phyloP scores from a whole-genome alignment of 495 filamentous ascomycete species.

The Penicillium bovifimosum region DNA sequence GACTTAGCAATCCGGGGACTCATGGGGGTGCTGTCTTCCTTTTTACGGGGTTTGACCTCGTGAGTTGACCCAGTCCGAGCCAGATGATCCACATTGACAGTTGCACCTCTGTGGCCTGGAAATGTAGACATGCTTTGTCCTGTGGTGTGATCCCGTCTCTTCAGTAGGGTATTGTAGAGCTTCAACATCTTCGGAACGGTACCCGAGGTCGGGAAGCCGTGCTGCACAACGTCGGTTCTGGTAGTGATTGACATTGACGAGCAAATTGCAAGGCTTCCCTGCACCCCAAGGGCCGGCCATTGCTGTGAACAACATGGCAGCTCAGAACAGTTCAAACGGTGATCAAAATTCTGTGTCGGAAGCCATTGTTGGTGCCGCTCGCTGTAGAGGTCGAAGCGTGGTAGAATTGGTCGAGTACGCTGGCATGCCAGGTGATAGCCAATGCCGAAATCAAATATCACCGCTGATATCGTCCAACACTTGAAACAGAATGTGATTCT shows the following conservation, averaged over 20 bases:
- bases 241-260: neutral
- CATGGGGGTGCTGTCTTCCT: neutral
- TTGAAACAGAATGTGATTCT: conserved; percentile 40
- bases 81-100: neutral
- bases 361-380: too few relatives aligned
- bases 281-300: neutral
- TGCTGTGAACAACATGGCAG: neutral
- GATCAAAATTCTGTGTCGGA: too few relatives aligned
- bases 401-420: too few relatives aligned
- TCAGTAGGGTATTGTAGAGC: neutral
- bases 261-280: too few relatives aligned
- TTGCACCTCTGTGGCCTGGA: neutral
- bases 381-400: too few relatives aligned
- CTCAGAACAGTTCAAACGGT: too few relatives aligned
- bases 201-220: neutral
- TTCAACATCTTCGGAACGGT: neutral
- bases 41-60: neutral
- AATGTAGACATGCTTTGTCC: neutral
- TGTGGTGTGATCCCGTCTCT: neutral
- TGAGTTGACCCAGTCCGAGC: neutral
- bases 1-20: neutral
- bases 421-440: neutral
- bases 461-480: conserved; percentile 43
- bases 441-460: conserved; percentile 18
- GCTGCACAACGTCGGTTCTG: too few relatives aligned